A percentile compares a stretch with the other conserved stretches of the same genome.
Conservation (phyloP, 345 rosid species). For the Xanthoceras sorbifolium region DNA sequence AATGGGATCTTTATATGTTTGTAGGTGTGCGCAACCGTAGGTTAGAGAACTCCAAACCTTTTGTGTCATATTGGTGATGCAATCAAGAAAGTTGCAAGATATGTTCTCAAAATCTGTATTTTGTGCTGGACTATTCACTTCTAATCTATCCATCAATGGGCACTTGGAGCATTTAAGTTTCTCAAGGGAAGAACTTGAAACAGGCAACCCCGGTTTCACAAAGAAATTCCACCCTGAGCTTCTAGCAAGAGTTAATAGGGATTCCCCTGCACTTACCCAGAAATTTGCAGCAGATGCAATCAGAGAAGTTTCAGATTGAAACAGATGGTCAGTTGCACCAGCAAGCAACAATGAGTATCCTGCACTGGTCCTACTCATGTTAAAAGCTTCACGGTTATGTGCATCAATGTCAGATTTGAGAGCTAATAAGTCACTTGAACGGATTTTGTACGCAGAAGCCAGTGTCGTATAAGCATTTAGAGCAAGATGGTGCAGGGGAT, state of each 20-base stretch:
- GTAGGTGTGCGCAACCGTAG: constrained; percentile 42
- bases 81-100: constrained; percentile 37
- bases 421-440: constrained; percentile 34
- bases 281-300: constrained; percentile 54
- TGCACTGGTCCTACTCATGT: constrained; percentile 51
- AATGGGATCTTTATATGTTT: constrained; percentile 41
- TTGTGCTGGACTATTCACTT: constrained; percentile 14
- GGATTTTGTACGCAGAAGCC: constrained; percentile 66
- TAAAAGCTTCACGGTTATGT: constrained; percentile 36
- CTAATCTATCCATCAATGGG: constrained; percentile 34
- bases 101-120: constrained; percentile 34
- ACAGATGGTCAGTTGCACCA: constrained; percentile 51
- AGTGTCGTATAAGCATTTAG: constrained; percentile 62
- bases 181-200: constrained; percentile 18
- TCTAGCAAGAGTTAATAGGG: constrained; percentile 45
- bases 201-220: constrained; percentile 17
- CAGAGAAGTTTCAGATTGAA: constrained; percentile 54
- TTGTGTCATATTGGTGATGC: constrained; percentile 37
- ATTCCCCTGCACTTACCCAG: constrained; percentile 76
- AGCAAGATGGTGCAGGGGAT: constrained; percentile 64
- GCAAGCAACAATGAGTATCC: constrained; percentile 83
- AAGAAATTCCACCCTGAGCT: constrained; percentile 34
- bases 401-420: constrained; percentile 28
- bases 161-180: constrained; percentile 48
- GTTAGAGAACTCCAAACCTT: constrained; percentile 54